Conservation (phyloP, 768 basidiomycete genomes). For the Podaxis sp. region DNA sequence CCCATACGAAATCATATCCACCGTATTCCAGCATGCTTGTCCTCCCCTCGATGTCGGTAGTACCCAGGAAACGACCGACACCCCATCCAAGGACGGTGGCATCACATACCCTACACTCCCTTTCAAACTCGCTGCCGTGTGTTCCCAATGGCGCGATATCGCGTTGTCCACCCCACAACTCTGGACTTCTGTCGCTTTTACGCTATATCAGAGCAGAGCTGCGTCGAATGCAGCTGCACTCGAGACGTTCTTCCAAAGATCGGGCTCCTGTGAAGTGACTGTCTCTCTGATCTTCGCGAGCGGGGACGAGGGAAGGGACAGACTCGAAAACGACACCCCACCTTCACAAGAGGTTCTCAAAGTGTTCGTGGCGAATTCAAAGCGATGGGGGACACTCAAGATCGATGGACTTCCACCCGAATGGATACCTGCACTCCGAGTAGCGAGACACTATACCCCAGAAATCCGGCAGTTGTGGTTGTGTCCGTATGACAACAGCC, state of each 20-base stretch:
- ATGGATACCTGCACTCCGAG: conserved; percentile 1
- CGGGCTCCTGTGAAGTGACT: not conserved
- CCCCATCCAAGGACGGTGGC: not conserved
- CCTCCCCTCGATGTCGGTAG: not conserved
- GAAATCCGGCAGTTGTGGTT: not conserved
- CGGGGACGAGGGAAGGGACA: conserved; percentile 4
- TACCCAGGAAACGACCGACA: not conserved
- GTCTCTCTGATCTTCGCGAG: conserved; percentile 3
- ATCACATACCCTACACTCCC: conserved; percentile 4
- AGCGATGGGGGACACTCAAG: conserved; percentile 3
- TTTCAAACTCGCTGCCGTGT: conserved; percentile 9
- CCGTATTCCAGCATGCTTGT: conserved; percentile 7
- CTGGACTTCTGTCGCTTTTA: conserved; percentile 10
- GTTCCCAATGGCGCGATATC: conserved; percentile 10
- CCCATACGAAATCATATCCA: conserved; percentile 7
- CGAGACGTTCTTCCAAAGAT: conserved; percentile 1
- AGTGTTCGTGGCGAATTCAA: not conserved
- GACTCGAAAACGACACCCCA: not conserved
- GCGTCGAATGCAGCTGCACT: not conserved
- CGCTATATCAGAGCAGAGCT: not conserved
- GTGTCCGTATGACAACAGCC: conserved; percentile 9
- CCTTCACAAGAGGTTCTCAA: not conserved
- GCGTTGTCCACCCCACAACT: conserved; percentile 5
- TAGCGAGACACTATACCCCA: not conserved
- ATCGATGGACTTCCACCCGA: conserved; percentile 8